phyloP scores from a whole-genome alignment of 2,329 filamentous ascomycete genomes.

The Alternaria sp. region DNA sequence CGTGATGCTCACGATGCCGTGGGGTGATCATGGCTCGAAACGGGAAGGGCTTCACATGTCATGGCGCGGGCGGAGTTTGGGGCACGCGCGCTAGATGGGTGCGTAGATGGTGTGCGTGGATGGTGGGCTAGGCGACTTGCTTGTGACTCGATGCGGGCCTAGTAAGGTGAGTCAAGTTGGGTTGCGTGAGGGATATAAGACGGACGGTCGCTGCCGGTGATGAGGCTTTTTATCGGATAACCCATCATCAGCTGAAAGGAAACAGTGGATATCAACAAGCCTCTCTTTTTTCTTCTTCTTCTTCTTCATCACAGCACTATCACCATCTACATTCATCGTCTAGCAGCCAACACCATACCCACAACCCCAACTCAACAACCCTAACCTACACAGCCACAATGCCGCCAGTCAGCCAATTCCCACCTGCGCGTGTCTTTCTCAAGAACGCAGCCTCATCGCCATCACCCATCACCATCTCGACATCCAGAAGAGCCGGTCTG shows the following conservation, averaged over 20 bases:
- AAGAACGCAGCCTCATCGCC: constrained; percentile 27
- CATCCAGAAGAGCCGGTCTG: constrained; percentile 18
- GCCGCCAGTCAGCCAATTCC: constrained; percentile 48
- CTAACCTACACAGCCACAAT: constrained; percentile 21
- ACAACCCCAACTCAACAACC: not conserved
- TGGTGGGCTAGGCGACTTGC: constrained; percentile 1
- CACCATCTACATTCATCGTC: not conserved
- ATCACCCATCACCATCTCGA: constrained; percentile 13
- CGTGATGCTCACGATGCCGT: constrained; percentile 21
- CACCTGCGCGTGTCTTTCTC: constrained; percentile 44
- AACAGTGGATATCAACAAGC: not conserved
- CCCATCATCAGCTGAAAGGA: not conserved
- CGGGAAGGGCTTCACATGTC: constrained; percentile 13
- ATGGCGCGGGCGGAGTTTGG: constrained; percentile 5
- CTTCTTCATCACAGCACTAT: not conserved
- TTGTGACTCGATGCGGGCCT: constrained; percentile 20
- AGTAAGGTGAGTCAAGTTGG: constrained; percentile 1
- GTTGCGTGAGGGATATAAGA: constrained; percentile 11
- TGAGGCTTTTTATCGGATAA: not conserved
- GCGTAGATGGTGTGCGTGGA: not conserved
- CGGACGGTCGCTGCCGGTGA: not conserved
- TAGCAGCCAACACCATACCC: not conserved
- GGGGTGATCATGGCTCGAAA: constrained; percentile 25
- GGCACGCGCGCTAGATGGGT: constrained; percentile 4
- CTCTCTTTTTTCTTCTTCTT: too few relatives aligned